These are phyloP conservation scores for Novymonas esmeraldas DNA, from an alignment of 208 protist genomes.

Conservation along the genomic window DNA sequence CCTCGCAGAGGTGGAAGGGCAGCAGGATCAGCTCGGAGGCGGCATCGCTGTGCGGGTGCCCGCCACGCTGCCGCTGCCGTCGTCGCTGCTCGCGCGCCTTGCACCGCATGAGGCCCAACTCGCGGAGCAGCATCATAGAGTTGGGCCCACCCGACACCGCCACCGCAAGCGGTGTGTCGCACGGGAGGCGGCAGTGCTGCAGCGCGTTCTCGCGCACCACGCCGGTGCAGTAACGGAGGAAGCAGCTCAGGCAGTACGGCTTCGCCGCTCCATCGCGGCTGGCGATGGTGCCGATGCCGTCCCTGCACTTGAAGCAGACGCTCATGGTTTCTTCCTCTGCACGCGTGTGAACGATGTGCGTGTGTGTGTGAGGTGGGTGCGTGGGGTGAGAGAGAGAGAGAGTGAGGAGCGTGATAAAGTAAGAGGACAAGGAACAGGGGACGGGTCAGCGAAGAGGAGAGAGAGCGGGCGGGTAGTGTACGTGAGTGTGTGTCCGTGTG, in stretches of 20 bases:
- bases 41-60: not conserved
- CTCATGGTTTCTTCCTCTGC: conserved; percentile 11
- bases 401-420: not conserved
- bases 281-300: conserved; percentile 37
- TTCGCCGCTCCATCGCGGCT: conserved; percentile 71
- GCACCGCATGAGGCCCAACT: conserved; percentile 56
- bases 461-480: no score
- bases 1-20: conserved; percentile 75
- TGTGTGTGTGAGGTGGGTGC: not conserved
- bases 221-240: conserved; percentile 59
- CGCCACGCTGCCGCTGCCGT: not conserved
- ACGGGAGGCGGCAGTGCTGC: conserved; percentile 57
- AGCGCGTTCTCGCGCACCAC: conserved; percentile 61
- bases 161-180: conserved; percentile 64
- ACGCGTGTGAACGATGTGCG: not conserved
- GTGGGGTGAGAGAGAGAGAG: not conserved
- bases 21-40: conserved; percentile 40
- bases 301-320: conserved; percentile 81
- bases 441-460: no score
- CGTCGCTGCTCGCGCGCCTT: conserved; percentile 5
- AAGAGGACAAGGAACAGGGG: no score
- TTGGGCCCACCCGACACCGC: conserved; percentile 71
- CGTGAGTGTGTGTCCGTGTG: no score
- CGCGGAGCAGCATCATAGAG: conserved; percentile 74
- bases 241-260: conserved; percentile 79